These are phyloP conservation scores for Xylariaceae sp. DNA, from an alignment of 2,329 filamentous ascomycete species.

Conservation along the genomic window DNA sequence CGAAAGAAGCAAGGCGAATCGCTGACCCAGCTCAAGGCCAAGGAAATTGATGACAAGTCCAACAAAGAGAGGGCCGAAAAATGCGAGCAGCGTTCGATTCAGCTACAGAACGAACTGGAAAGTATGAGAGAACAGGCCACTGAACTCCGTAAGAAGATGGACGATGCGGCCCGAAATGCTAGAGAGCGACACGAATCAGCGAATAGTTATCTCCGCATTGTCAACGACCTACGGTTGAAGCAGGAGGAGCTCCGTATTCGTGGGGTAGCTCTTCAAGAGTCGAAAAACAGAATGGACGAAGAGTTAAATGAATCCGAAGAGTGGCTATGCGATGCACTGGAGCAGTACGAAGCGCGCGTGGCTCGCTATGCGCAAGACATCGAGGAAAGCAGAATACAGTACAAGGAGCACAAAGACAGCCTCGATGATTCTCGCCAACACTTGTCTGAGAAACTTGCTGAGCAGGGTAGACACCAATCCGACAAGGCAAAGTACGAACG, in stretches of 20 bases:
- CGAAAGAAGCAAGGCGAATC: conserved; percentile 77
- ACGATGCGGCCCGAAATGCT: conserved; percentile 51
- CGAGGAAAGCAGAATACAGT: conserved; percentile 56
- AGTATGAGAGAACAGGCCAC: conserved; percentile 53
- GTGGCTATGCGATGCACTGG: conserved; percentile 63
- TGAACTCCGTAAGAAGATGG: conserved; percentile 54
- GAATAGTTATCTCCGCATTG: conserved; percentile 66
- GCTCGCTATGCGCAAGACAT: conserved; percentile 58
- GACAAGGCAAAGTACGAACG: conserved; percentile 83
- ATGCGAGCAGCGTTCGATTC: conserved; percentile 58
- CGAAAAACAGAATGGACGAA: conserved; percentile 68
- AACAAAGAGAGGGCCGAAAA: conserved; percentile 81
- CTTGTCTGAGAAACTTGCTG: conserved; percentile 50
- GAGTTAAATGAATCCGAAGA: conserved; percentile 68
- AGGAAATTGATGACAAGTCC: conserved; percentile 70
- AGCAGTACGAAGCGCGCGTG: conserved; percentile 73
- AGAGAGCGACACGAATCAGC: conserved; percentile 66
- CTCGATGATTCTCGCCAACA: conserved; percentile 41
- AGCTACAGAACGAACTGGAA: conserved; percentile 62
- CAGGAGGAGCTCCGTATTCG: conserved; percentile 66
- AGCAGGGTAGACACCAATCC: conserved; percentile 74
- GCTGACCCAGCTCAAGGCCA: conserved; percentile 64
- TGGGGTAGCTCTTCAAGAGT: conserved; percentile 62
- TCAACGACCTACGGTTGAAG: conserved; percentile 71
- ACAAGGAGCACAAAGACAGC: conserved; percentile 55